These are phyloP conservation scores for Neonectria ditissima DNA, from an alignment of 2,329 filamentous ascomycete species.

Conservation along the genomic window DNA sequence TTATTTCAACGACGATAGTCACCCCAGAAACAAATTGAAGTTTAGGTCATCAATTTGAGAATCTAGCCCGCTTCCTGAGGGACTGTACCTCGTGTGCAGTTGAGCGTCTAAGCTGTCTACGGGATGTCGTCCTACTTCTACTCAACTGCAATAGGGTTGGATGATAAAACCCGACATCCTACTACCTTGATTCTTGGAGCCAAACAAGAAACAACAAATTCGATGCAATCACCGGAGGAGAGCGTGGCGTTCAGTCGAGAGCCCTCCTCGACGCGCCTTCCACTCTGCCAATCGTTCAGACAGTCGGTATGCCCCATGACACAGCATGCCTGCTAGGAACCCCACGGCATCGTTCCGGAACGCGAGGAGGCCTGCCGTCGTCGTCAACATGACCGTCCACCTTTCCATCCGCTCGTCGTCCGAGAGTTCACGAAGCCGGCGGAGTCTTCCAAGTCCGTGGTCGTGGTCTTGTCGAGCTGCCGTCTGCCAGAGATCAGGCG, in stretches of 20 bases:
- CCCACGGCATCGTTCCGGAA: slow-evolving; percentile 93
- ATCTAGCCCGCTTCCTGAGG: neutral
- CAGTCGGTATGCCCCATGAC: slow-evolving; percentile 75
- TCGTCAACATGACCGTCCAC: slow-evolving; percentile 93
- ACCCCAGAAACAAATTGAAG: neutral
- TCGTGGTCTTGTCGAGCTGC: slow-evolving; percentile 53
- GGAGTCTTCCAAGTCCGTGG: slow-evolving; percentile 46
- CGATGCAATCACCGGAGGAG: slow-evolving; percentile 44
- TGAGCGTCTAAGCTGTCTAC: slow-evolving; percentile 1
- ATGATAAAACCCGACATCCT: neutral
- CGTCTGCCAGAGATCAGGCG: slow-evolving; percentile 68
- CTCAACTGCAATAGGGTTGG: neutral
- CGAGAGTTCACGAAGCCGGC: slow-evolving; percentile 64
- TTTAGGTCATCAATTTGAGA: neutral
- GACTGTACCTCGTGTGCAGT: neutral
- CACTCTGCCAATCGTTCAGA: slow-evolving; percentile 57
- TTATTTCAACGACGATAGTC: neutral
- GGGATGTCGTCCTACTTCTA: neutral
- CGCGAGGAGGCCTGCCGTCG: slow-evolving; percentile 82
- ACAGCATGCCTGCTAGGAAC: slow-evolving; percentile 84
- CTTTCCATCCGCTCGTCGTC: slow-evolving; percentile 78
- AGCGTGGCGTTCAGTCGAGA: slow-evolving; percentile 46
- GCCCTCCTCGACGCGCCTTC: slow-evolving; percentile 40
- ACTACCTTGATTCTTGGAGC: neutral
- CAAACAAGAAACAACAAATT: neutral